Evolutionary conservation across 2,329 filamentous ascomycete genomes (phyloP).

Genomic region (Alternaria conjuncta): DNA sequence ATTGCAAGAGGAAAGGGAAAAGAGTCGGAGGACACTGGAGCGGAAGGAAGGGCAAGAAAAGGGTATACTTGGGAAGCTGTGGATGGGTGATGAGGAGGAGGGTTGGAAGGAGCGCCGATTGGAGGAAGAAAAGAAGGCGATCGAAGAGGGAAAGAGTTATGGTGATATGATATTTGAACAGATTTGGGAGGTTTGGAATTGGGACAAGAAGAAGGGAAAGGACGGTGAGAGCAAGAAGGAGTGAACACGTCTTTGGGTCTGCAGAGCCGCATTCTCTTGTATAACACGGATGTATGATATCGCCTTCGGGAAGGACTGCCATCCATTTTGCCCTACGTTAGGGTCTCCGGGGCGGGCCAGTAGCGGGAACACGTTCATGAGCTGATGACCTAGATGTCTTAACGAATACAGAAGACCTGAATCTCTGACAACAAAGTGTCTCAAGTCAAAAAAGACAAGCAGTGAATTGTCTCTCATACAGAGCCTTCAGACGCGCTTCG

Average conservation of each 20-base stretch:
- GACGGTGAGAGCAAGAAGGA: slow-evolving; percentile 28
- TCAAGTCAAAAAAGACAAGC: not conserved
- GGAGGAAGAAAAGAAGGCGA: slow-evolving; percentile 53
- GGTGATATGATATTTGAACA: slow-evolving; percentile 54
- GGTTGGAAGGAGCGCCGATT: slow-evolving; percentile 55
- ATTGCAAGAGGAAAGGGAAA: slow-evolving; percentile 50
- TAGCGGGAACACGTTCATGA: not conserved
- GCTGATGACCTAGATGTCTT: not conserved
- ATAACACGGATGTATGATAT: slow-evolving; percentile 6
- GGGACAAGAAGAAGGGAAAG: slow-evolving; percentile 47
- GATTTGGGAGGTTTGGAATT: slow-evolving; percentile 57
- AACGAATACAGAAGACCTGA: not conserved
- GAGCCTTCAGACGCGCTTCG: not conserved
- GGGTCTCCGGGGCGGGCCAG: not conserved
- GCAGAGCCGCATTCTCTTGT: not conserved
- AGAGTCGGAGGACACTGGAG: slow-evolving; percentile 40
- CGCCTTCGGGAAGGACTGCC: not conserved
- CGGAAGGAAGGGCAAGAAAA: slow-evolving; percentile 25
- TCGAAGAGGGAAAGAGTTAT: slow-evolving; percentile 50
- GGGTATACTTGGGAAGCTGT: slow-evolving; percentile 42
- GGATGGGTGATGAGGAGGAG: slow-evolving; percentile 51
- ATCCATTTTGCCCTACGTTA: not conserved
- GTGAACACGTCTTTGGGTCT: slow-evolving; percentile 1
- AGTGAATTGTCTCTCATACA: not conserved
- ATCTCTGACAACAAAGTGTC: not conserved